These are phyloP conservation scores for Monascus purpureus DNA, from an alignment of 495 filamentous ascomycete genomes.

Conservation along the genomic window DNA sequence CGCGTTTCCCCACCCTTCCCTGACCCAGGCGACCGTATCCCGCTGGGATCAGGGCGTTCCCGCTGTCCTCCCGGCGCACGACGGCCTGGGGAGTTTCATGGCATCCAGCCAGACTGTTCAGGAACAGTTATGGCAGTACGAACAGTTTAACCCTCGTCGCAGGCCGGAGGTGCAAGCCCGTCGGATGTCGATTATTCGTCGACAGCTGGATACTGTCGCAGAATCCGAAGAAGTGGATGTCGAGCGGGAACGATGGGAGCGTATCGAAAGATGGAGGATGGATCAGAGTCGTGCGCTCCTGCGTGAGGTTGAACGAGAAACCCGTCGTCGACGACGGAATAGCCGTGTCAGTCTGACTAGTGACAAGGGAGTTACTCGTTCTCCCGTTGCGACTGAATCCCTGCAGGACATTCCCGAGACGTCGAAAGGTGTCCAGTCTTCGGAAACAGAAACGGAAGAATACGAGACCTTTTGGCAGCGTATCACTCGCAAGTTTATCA, in stretches of 20 bases:
- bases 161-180: conserved; percentile 20
- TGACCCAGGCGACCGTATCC: conserved; percentile 32
- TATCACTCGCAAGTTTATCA: conserved; percentile 74
- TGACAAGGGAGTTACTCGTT: conserved; percentile 5
- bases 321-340: conserved; percentile 41
- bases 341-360: conserved; percentile 22
- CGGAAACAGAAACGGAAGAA: conserved; percentile 11
- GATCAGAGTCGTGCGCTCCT: conserved; percentile 78
- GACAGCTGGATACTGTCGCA: conserved; percentile 48
- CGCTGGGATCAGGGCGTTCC: conserved; percentile 36
- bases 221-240: conserved; percentile 43
- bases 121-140: conserved; percentile 74
- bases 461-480: conserved; percentile 64
- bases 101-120: conserved; percentile 44
- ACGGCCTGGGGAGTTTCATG: conserved; percentile 78
- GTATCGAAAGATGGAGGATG: conserved; percentile 83
- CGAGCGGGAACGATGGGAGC: conserved; percentile 51
- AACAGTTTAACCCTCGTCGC: conserved; percentile 62
- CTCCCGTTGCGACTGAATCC: conserved; percentile 9
- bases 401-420: conserved; percentile 11
- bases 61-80: conserved; percentile 72
- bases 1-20: conserved; percentile 59
- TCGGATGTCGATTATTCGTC: conserved; percentile 46
- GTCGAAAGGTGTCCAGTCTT: conserved; percentile 7
- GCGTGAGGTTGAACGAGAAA: conserved; percentile 80